Base-by-base conservation (phyloP, 1,284 basidiomycete species). In the Coniferiporia sulphurascens region DNA sequence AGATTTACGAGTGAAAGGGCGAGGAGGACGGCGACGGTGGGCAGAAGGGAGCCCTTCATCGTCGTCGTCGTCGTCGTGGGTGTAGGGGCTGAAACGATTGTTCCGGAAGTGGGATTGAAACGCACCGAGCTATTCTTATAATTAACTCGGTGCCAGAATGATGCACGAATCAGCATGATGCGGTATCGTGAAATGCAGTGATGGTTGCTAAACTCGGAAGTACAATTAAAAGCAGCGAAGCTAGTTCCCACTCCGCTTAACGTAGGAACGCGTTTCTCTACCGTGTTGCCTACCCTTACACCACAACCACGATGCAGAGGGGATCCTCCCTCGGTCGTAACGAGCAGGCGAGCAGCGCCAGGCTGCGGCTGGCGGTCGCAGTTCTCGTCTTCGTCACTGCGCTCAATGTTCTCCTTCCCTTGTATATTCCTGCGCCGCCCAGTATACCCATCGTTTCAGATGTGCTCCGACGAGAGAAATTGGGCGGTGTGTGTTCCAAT, bases 341-440 rank as follows among this genome's bases (percentile, higher is more conserved):
- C 17, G 13, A 46, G 44, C 44, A 57, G 22, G 44, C 21, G 32
- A 49, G 13, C 46, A 19, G 36, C n/a, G 17, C 34, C 58, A 38
- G 48, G 13, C 17, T 54, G n/a, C 22, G n/a, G 21, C 35, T 53
- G n/a, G 55, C 50, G 22, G 43, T 58, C 32, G 41, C 12, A n/a
- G 7, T 45, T 15, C 44, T 61, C 13, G n/a, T 48, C 22, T 38
- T 56, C 32, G 15, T 57, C 50, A 61, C 51, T 9, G 27, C 22
- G 22, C 38, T 61, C 55, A 61, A 61, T 43, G 51, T 61, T 10
- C 19, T 57, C 13, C 38, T 61, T n/a, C 59, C 59, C 2, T 19
- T 57, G n/a, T 57, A 52, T 34, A 46, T 61, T 34, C 19, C 43
- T 35, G 17, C n/a, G 13, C 59, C 59, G n/a, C 48, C 59, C 13